Base-by-base conservation (phyloP, 257 asterid genomes). In the Paraleonurus japonicus region DNA sequence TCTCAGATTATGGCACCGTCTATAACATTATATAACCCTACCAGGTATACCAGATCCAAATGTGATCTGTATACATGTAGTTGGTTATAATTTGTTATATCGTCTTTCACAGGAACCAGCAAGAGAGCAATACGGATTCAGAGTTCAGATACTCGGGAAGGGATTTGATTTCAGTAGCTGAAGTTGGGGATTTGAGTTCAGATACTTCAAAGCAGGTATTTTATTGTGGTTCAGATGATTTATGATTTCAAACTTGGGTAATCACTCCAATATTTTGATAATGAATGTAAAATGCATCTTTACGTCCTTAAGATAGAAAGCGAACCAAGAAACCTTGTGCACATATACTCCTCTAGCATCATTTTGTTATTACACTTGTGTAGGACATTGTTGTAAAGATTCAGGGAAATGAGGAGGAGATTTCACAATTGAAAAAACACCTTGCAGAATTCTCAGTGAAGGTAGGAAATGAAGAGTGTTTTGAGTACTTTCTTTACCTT, bases 321-420 rank as follows among this genome's bases (percentile, higher is more conserved):
- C 35, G 61, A 32, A 61, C 65, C n/a, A 47, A 35, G 55, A 65
- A 55, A 8, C 16, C n/a, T 41, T 19, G 35, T 47, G 75, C 50
- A 16, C 70, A 61, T 67, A 22, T 78, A 73, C 73, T 53, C 39
- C 15, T 77, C 54, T 65, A 69, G 74, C 72, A 61, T 70, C 57
- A 77, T 73, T 70, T 73, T 75, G 58, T 76, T 58, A 28, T 27
- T 74, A 72, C 76, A 53, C 73, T 24, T 66, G 19, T 70, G 75
- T 78, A 89, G 95, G 96, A 88, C 69, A 85, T 85, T 72, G 83
- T 87, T 62, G 77, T 81, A 67, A 88, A 84, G 85, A 79, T 88
- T 73, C 90, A 75, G 66, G 97, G 88, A 72, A 95, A 88, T 73
- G 99, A 89, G 77, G 90, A 89, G 80, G 99, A 95, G 86, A 87